phyloP scores from a whole-genome alignment of 2,329 filamentous ascomycete species.

The Penicillium thymicola region DNA sequence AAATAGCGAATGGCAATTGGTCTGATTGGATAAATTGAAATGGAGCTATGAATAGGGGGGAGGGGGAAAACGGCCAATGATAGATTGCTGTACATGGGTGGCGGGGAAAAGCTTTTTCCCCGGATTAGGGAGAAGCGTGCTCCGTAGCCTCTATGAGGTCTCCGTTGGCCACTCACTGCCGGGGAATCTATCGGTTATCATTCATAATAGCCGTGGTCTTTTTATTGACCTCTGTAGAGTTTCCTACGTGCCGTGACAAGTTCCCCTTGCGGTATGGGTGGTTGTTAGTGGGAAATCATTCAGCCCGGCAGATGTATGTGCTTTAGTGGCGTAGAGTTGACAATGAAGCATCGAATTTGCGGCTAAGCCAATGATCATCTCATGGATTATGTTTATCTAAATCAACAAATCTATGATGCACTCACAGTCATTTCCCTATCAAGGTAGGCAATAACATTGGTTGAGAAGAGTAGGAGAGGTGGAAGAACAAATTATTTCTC shows the following conservation, averaged over 20 bases:
- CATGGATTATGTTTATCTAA: background rate
- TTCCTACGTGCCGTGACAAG: background rate
- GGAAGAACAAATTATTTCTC: slow-evolving; percentile 19
- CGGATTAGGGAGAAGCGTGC: background rate
- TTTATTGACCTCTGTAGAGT: background rate
- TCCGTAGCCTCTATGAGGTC: background rate
- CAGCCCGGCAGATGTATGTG: slow-evolving; percentile 6
- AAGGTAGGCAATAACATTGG: background rate
- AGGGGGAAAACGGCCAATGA: slow-evolving; percentile 10
- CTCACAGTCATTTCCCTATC: background rate
- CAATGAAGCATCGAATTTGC: background rate
- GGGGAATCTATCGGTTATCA: background rate
- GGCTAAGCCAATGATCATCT: background rate
- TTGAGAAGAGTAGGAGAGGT: background rate
- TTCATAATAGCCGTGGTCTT: background rate
- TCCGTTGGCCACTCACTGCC: background rate
- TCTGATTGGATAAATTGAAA: slow-evolving; percentile 12
- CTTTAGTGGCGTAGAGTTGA: background rate
- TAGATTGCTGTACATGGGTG: background rate
- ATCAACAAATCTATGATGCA: background rate
- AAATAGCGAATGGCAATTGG: background rate
- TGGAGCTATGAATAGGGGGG: slow-evolving; percentile 2
- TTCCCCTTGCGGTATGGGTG: slow-evolving; percentile 7
- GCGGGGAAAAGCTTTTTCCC: slow-evolving; percentile 29
- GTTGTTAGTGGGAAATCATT: slow-evolving; percentile 13